phyloP scores from a whole-genome alignment of 1,284 basidiomycete genomes.

The Apiotrichum porosum region DNA sequence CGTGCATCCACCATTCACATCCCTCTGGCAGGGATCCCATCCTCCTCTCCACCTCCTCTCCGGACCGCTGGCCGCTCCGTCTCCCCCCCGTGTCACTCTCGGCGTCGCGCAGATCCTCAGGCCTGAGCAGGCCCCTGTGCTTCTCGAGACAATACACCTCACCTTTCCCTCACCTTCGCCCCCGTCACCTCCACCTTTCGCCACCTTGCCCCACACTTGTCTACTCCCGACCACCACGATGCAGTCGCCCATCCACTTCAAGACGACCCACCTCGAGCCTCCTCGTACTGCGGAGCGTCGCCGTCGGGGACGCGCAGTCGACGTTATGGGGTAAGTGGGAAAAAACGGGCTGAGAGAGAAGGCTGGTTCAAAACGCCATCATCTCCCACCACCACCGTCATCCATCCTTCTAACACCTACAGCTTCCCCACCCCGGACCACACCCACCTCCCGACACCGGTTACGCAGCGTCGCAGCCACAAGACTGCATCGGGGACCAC shows the following conservation, averaged over 20 bases:
- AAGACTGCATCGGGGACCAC: conserved; percentile 13
- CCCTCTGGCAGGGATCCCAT: not conserved
- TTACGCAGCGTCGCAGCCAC: conserved; percentile 28
- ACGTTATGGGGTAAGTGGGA: conserved; percentile 26
- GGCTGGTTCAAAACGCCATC: too few relatives aligned
- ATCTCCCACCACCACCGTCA: not conserved
- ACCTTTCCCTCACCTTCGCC: not conserved
- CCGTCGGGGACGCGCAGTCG: conserved; percentile 30
- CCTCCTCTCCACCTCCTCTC: not conserved
- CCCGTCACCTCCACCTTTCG: not conserved
- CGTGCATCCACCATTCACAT: not conserved
- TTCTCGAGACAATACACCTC: too few relatives aligned
- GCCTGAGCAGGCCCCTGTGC: too few relatives aligned
- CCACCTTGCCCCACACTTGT: not conserved
- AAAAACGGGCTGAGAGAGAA: not conserved
- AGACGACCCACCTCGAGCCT: too few relatives aligned
- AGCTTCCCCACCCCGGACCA: conserved; percentile 13
- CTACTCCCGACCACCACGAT: conserved; percentile 1
- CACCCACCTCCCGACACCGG: conserved; percentile 37
- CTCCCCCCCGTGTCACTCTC: not conserved
- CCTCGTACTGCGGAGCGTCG: conserved; percentile 31
- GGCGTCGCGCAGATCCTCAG: too few relatives aligned
- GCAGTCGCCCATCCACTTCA: conserved; percentile 11
- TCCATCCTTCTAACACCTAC: too few relatives aligned
- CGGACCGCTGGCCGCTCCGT: not conserved